A percentile compares a stretch with the other conserved stretches of the same genome.
phyloP scores from a whole-genome alignment of 73 alveolate species.

The Vitrella brassicaformis region DNA sequence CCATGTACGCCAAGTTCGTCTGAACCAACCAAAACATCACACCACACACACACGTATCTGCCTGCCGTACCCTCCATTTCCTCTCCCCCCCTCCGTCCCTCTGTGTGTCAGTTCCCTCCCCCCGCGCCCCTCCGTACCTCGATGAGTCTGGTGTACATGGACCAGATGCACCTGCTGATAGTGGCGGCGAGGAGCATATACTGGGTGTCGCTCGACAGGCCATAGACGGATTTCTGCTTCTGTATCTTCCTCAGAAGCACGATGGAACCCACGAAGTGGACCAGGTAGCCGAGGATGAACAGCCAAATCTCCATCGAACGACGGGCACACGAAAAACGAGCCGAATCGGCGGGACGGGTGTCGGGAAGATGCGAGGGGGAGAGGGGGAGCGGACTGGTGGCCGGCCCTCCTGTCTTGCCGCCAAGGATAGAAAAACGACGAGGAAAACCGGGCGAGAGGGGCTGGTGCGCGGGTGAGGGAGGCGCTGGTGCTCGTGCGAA shows the following conservation, averaged over 20 bases:
- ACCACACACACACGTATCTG: neutral
- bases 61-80: too few relatives aligned
- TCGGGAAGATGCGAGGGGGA: too few relatives aligned
- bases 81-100: too few relatives aligned
- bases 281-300: constrained; percentile 19
- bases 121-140: neutral
- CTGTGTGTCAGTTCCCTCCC: neutral
- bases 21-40: constrained; percentile 7
- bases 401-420: too few relatives aligned
- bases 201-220: constrained; percentile 24
- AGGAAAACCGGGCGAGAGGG: too few relatives aligned
- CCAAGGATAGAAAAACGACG: too few relatives aligned
- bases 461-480: too few relatives aligned
- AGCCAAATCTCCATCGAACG: constrained; percentile 21
- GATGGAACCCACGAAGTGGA: constrained; percentile 19
- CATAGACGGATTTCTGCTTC: constrained; percentile 36
- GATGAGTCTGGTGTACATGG: neutral
- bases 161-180: neutral
- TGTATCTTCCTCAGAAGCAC: constrained; percentile 28
- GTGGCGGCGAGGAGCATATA: neutral
- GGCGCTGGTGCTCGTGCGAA: too few relatives aligned
- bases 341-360: too few relatives aligned
- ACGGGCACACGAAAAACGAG: neutral
- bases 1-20: constrained; percentile 34
- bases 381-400: too few relatives aligned